Evolutionary conservation across 192 early-diverging fungal species (phyloP), one percentile per base, ranked within the genome.

Genomic region (Coemansia sp.): DNA sequence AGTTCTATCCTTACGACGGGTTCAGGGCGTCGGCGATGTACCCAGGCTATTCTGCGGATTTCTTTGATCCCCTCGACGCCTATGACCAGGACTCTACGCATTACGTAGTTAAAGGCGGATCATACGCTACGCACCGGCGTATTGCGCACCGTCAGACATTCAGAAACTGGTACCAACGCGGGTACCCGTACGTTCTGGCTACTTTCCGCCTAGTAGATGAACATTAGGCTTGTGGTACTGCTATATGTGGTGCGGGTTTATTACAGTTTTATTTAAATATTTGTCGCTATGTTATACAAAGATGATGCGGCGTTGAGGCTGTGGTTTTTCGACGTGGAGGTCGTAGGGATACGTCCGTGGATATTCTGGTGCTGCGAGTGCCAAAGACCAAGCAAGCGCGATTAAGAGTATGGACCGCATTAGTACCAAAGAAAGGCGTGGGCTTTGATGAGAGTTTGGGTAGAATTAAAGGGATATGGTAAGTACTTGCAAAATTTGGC

Each of bases 121-220:
- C 87, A 2, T 98, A 93, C 90, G 94, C 93, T 9, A 98, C 96
- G 0, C 89, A 92, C 54, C 92, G 92, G 9, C 49, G 88, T 8
- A 85, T 96, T 14, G 89, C 89, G 7, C 79, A 79, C 22, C 65
- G 96, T 19, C 64, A 76, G 49, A 87, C 89, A 6, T 94, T 96
- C 76, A 67, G 92, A 11, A 98, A 98, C 74, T 98, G 94, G 94
- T 96, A 94, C 63, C 96, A 98, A 77, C 63, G 87, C 17, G 86
- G 74, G 5, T 97, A 97, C 68, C 90, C 91, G 11, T 97, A 86
- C 68, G 90, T 94, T 10, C 91, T 95, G 84, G 86, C 88, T 6
- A 89, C 85, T 0, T 95, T 94, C 84, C 82, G 94, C 27, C 74
- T 89, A 4, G 35, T 40, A 10, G 37, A 40, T 40, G 22, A 60